Evolutionary conservation across 768 basidiomycete species (phyloP).

Genomic region (Suillus subaureus): DNA sequence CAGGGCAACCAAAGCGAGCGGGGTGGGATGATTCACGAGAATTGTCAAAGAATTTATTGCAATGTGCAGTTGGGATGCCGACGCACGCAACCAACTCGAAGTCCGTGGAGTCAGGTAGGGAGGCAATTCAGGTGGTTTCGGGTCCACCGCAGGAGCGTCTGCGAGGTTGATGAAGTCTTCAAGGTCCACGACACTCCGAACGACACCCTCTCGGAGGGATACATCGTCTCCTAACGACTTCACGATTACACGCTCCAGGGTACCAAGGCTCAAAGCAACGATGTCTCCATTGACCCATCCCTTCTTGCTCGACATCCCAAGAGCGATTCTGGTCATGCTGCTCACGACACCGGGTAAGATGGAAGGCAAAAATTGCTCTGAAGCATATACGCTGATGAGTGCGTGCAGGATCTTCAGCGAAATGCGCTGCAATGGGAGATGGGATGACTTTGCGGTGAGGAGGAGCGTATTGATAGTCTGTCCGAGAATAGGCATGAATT

Average conservation of each 20-base stretch:
- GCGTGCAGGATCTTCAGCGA: conserved; percentile 61
- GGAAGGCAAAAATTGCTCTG: conserved; percentile 58
- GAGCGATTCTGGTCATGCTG: conserved; percentile 68
- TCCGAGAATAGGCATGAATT: conserved; percentile 78
- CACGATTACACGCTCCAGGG: conserved; percentile 57
- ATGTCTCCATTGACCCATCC: conserved; percentile 76
- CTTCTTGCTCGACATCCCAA: conserved; percentile 54
- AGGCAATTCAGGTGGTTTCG: conserved; percentile 28
- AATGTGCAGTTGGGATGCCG: conserved; percentile 80
- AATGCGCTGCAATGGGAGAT: conserved; percentile 60
- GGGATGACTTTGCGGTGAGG: conserved; percentile 52
- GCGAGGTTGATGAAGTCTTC: conserved; percentile 57
- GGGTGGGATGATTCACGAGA: conserved; percentile 70
- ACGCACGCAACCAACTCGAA: conserved; percentile 77
- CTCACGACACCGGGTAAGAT: conserved; percentile 87
- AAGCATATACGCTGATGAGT: conserved; percentile 51
- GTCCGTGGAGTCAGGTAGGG: conserved; percentile 61
- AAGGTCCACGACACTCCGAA: conserved; percentile 56
- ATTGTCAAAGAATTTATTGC: conserved; percentile 78
- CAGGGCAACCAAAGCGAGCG: conserved; percentile 63
- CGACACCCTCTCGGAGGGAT: conserved; percentile 61
- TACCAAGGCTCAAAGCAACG: conserved; percentile 57
- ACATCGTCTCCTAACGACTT: conserved; percentile 67
- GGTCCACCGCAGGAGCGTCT: conserved; percentile 15
- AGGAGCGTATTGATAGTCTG: conserved; percentile 82